Percentiles rank a stretch among this genome's conserved stretches.
Conservation (phyloP, 805 yeast genomes). For the Monosporozyma unispora region DNA sequence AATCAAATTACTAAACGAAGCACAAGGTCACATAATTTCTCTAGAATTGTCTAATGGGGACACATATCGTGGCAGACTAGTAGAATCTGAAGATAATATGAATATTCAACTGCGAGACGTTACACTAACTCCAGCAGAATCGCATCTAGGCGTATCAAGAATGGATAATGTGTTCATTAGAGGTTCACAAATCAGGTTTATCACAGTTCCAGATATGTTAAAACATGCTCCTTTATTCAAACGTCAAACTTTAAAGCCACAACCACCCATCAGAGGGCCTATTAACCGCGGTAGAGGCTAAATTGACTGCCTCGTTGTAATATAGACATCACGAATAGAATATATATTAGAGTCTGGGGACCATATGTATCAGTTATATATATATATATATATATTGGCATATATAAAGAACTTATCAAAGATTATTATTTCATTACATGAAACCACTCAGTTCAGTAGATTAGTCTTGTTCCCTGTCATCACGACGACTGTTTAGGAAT, state of each 20-base stretch:
- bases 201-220: constrained; percentile 82
- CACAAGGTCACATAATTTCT: constrained; percentile 80
- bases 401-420: not conserved
- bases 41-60: constrained; percentile 81
- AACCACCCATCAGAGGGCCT: constrained; percentile 64
- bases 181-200: constrained; percentile 81
- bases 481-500: not conserved
- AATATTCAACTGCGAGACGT: constrained; percentile 80
- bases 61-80: constrained; percentile 75
- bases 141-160: constrained; percentile 47
- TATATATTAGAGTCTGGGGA: not conserved
- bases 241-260: constrained; percentile 40
- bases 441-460: not conserved
- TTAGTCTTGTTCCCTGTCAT: not conserved
- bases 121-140: constrained; percentile 67
- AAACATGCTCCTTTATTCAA: constrained; percentile 84
- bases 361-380: not conserved
- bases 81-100: constrained; percentile 91
- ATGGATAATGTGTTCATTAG: constrained; percentile 82
- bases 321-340: not conserved
- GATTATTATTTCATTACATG: not conserved
- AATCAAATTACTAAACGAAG: constrained; percentile 75
- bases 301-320: constrained; percentile 2
- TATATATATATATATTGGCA: too few species aligned
- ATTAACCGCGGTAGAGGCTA: constrained; percentile 26